phyloP scores from a whole-genome alignment of 805 yeast species.

The Grigorovia yakushimaensis region DNA sequence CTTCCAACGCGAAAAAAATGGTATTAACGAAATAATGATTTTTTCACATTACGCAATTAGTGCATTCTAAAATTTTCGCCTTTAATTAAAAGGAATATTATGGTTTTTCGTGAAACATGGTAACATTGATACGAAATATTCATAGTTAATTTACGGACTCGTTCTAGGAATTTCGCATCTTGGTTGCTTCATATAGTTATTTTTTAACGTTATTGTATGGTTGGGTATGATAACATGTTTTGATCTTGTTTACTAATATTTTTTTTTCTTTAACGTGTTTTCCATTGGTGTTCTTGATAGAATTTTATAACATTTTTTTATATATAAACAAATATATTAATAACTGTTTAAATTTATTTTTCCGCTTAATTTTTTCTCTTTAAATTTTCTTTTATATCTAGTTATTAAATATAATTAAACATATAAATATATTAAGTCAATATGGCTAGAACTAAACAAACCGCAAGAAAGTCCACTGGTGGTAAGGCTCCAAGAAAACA shows the following conservation, averaged over 20 bases:
- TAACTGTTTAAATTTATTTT: background rate
- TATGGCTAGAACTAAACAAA: constrained; percentile 91
- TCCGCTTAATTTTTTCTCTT: background rate
- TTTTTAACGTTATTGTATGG: background rate
- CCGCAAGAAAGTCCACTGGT: constrained; percentile 92
- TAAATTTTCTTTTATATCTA: too few relatives aligned
- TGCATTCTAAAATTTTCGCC: background rate
- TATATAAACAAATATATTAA: too few relatives aligned
- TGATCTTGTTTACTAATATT: too few relatives aligned
- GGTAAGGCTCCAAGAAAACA: constrained; percentile 95
- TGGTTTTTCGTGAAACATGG: too few relatives aligned
- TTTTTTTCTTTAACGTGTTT: too few relatives aligned
- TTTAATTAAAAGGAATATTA: too few relatives aligned
- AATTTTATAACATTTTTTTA: too few relatives aligned
- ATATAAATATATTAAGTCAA: background rate
- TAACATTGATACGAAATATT: background rate
- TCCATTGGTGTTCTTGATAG: too few relatives aligned
- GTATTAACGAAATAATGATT: background rate
- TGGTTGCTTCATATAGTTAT: background rate
- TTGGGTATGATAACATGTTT: background rate
- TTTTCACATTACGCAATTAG: background rate
- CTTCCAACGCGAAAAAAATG: background rate
- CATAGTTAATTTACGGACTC: background rate
- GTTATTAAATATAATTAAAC: too few relatives aligned
- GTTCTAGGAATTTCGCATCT: background rate